These are phyloP conservation scores for Ascochyta fabae DNA, from an alignment of 2,329 filamentous ascomycete species.

Conservation along the genomic window DNA sequence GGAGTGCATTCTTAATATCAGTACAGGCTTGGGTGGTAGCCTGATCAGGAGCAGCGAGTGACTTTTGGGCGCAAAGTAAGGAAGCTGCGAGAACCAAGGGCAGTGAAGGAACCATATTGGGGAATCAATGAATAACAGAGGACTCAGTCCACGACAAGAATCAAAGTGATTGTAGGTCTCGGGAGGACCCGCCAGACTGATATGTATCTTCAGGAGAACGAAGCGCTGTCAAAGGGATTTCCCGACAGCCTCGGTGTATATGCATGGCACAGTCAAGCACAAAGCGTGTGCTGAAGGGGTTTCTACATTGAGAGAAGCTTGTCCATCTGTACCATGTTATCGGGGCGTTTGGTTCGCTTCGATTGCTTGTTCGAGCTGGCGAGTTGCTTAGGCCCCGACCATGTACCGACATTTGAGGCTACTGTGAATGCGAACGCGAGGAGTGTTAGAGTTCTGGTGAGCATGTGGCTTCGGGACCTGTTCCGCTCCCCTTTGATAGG, in stretches of 20 bases:
- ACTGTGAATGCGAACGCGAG: constrained; percentile 7
- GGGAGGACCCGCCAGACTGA: not conserved
- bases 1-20: constrained; percentile 27
- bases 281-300: not conserved
- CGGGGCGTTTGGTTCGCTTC: not conserved
- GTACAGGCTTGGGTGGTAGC: constrained; percentile 26
- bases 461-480: not conserved
- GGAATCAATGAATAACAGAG: not conserved
- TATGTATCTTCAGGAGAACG: not conserved
- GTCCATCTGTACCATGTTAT: not conserved
- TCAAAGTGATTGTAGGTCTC: not conserved
- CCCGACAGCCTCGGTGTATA: not conserved
- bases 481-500: not conserved
- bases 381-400: not conserved
- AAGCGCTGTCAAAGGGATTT: not conserved
- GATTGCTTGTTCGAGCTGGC: not conserved
- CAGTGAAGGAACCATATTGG: not conserved
- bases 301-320: not conserved
- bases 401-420: not conserved
- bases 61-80: constrained; percentile 8
- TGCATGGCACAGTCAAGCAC: not conserved
- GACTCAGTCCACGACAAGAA: not conserved
- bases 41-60: constrained; percentile 21
- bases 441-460: not conserved
- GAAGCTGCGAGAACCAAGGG: not conserved